Evolutionary conservation across 805 yeast species (phyloP).

Genomic region (Nematodospora valgi): DNA sequence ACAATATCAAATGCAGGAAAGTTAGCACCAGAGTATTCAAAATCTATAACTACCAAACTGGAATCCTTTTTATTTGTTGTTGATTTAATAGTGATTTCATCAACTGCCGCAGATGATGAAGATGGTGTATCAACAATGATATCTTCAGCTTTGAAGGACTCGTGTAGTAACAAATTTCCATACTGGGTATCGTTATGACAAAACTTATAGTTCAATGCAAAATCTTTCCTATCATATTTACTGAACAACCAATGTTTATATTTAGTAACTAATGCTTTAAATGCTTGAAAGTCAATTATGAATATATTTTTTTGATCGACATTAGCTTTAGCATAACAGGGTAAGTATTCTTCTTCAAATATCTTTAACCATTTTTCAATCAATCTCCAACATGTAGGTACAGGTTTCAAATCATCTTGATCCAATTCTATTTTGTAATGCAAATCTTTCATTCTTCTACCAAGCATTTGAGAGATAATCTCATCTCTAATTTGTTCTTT

Average conservation of each 20-base stretch:
- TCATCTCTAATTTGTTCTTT: constrained; percentile 72
- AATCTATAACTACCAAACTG: constrained; percentile 88
- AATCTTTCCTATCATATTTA: constrained; percentile 42
- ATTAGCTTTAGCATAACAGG: constrained; percentile 30
- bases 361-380: constrained; percentile 68
- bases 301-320: constrained; percentile 34
- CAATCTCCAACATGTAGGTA: constrained; percentile 69
- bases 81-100: constrained; percentile 16
- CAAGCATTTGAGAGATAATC: constrained; percentile 76
- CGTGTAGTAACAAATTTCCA: constrained; percentile 77
- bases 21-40: constrained; percentile 92
- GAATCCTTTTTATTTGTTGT: constrained; percentile 32
- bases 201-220: constrained; percentile 59
- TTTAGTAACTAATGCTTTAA: constrained; percentile 43
- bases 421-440: constrained; percentile 75
- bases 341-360: constrained; percentile 40
- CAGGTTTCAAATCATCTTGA: constrained; percentile 45
- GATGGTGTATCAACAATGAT: constrained; percentile 19
- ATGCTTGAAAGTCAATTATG: constrained; percentile 46
- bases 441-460: constrained; percentile 93
- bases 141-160: constrained; percentile 49
- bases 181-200: constrained; percentile 98
- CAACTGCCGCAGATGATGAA: constrained; percentile 2
- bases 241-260: constrained; percentile 64
- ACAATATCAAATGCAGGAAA: constrained; percentile 86